Evolutionary conservation across 2,329 filamentous ascomycete species (phyloP).

Genomic region (Trichoderma arundinaceum): DNA sequence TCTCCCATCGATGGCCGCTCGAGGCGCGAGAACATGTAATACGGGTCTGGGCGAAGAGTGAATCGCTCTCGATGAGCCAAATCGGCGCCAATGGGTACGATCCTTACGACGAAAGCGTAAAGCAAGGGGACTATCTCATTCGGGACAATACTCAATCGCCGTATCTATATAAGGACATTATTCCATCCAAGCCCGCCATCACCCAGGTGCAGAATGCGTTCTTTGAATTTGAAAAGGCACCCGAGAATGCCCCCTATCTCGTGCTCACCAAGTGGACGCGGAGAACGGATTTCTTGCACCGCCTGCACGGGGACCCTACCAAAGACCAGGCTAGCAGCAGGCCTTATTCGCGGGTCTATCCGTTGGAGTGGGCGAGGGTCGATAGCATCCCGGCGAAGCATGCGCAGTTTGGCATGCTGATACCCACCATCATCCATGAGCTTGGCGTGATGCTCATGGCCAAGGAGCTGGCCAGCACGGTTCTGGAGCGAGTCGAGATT

Average conservation of each 20-base stretch:
- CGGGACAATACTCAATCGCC: slow-evolving; percentile 48
- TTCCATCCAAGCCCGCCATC: slow-evolving; percentile 52
- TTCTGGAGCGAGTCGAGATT: slow-evolving; percentile 55
- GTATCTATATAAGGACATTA: slow-evolving; percentile 49
- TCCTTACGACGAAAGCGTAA: slow-evolving; percentile 35
- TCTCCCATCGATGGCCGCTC: slow-evolving; percentile 53
- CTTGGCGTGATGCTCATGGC: slow-evolving; percentile 70
- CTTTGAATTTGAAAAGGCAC: slow-evolving; percentile 46
- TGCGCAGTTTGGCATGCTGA: slow-evolving; percentile 62
- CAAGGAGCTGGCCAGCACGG: slow-evolving; percentile 54
- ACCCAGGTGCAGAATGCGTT: slow-evolving; percentile 49
- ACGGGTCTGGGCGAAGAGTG: slow-evolving; percentile 45
- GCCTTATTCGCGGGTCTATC: slow-evolving; percentile 53
- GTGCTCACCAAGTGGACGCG: slow-evolving; percentile 57
- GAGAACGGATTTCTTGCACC: slow-evolving; percentile 65
- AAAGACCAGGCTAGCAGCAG: slow-evolving; percentile 45
- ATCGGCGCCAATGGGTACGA: slow-evolving; percentile 43
- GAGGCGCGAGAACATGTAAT: slow-evolving; percentile 51
- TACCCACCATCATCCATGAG: slow-evolving; percentile 76
- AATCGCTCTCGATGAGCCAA: slow-evolving; percentile 39
- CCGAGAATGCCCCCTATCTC: slow-evolving; percentile 56
- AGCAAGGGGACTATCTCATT: slow-evolving; percentile 45
- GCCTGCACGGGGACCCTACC: slow-evolving; percentile 29
- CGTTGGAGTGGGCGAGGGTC: slow-evolving; percentile 53
- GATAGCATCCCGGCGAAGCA: slow-evolving; percentile 54